phyloP scores from a whole-genome alignment of 306 rosid species.

The Gynostemma pentaphyllum region DNA sequence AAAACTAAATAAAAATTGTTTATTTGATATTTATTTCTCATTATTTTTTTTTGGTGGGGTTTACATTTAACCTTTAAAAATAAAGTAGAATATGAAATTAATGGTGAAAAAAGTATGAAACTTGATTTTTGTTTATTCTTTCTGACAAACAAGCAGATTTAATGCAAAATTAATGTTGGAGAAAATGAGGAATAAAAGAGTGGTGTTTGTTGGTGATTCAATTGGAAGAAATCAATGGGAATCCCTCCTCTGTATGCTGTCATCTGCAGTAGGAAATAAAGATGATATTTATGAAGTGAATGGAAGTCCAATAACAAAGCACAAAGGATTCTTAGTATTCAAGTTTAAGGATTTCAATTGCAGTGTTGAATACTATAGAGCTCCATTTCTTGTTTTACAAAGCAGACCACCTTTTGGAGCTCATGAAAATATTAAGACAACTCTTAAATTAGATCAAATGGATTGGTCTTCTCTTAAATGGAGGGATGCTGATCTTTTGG shows the following conservation, averaged over 20 bases:
- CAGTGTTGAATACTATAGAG: conserved; percentile 70
- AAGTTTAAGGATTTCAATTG: conserved; percentile 66
- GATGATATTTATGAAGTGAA: conserved; percentile 77
- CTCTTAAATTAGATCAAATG: conserved; percentile 69
- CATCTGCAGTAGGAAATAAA: conserved; percentile 51
- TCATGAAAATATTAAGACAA: conserved; percentile 27
- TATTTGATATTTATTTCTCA: no score
- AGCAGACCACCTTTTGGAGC: conserved; percentile 52
- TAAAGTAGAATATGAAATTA: no score
- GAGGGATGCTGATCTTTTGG: conserved; percentile 65
- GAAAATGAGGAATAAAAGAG: conserved; percentile 46
- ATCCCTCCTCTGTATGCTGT: conserved; percentile 75
- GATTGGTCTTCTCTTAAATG: conserved; percentile 70
- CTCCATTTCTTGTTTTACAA: conserved; percentile 75
- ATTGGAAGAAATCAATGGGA: conserved; percentile 96
- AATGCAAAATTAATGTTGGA: conserved; percentile 65
- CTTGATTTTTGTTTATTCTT: neutral
- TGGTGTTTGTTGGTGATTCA: conserved; percentile 81
- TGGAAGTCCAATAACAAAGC: conserved; percentile 88
- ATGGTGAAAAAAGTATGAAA: neutral
- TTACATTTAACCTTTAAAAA: neutral
- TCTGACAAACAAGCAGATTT: conserved; percentile 31
- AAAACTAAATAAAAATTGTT: no score
- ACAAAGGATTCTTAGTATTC: conserved; percentile 75
- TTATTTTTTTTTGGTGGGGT: neutral